These are phyloP conservation scores for Kodamaea nitidulidarum DNA, from an alignment of 805 yeast genomes.

Conservation along the genomic window DNA sequence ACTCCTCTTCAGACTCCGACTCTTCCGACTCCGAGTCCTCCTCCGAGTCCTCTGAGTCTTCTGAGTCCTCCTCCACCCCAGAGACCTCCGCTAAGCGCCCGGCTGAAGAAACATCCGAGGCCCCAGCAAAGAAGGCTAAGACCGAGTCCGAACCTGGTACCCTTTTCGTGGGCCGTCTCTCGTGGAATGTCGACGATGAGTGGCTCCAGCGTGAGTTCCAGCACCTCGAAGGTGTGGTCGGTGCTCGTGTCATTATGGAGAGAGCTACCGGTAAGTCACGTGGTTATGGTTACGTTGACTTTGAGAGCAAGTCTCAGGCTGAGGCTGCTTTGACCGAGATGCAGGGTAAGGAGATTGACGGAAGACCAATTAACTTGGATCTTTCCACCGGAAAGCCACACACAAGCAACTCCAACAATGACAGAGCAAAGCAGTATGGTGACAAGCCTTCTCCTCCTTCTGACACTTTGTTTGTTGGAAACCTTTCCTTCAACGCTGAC, in stretches of 20 bases:
- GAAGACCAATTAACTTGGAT: conserved; percentile 93
- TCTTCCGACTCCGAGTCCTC: conserved; percentile 19
- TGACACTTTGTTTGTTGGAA: conserved; percentile 94
- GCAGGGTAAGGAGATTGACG: conserved; percentile 95
- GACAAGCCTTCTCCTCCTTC: conserved; percentile 90
- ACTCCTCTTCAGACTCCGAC: conserved; percentile 3
- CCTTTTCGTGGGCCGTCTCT: conserved; percentile 91
- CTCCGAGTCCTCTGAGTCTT: conserved; percentile 25
- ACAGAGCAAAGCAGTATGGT: conserved; percentile 87
- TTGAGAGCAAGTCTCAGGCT: conserved; percentile 70
- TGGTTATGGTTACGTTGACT: conserved; percentile 98
- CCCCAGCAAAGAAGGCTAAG: conserved; percentile 52
- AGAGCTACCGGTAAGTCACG: conserved; percentile 88
- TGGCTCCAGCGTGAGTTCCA: conserved; percentile 89
- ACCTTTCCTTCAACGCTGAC: conserved; percentile 85
- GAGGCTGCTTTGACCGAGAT: conserved; percentile 78
- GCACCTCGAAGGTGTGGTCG: conserved; percentile 69
- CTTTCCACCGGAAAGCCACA: conserved; percentile 82
- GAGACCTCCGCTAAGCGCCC: conserved; percentile 24
- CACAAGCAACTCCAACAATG: conserved; percentile 50
- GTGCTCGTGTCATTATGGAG: conserved; percentile 93
- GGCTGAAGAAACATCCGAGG: conserved; percentile 19
- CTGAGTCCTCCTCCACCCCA: conserved; percentile 32
- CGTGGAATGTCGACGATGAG: conserved; percentile 95
- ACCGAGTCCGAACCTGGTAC: conserved; percentile 56